Conservation (phyloP, 179 eudicot species). For the Beta macrorhiza region DNA sequence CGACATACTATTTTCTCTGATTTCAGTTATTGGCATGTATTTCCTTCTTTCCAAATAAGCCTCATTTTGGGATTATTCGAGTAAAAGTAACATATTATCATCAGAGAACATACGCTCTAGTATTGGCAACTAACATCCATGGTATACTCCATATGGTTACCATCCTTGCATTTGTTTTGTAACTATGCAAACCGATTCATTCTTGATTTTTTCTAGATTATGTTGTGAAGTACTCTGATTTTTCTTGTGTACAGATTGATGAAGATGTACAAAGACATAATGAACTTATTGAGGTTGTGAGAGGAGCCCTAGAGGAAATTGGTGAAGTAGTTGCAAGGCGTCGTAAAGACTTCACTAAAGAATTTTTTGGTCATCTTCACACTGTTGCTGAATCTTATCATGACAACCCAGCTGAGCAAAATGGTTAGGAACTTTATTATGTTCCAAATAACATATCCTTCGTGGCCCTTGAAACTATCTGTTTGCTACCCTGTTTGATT, state of each 20-base stretch:
- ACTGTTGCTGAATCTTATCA: constrained; percentile 75
- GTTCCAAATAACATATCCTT: constrained; percentile 4
- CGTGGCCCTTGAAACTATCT: not conserved
- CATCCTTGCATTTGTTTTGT: not conserved
- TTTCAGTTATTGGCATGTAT: not conserved
- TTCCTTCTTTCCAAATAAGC: not conserved
- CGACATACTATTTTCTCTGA: not conserved
- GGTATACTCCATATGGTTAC: not conserved
- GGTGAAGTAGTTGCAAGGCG: constrained; percentile 70
- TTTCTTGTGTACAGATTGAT: constrained; percentile 55
- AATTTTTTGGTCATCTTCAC: constrained; percentile 76
- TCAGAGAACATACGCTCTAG: not conserved
- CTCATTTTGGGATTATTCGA: not conserved
- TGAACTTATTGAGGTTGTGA: constrained; percentile 69
- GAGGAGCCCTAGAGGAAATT: constrained; percentile 54
- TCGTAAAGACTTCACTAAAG: constrained; percentile 91
- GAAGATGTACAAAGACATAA: constrained; percentile 79
- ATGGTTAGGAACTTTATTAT: constrained; percentile 51
- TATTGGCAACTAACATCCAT: no score
- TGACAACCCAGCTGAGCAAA: constrained; percentile 68
- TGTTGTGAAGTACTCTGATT: not conserved
- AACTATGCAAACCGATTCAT: not conserved
- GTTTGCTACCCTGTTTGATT: not conserved
- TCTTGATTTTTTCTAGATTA: not conserved
- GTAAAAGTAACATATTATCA: not conserved